phyloP scores from a whole-genome alignment of 257 asterid genomes.

The Nicotiana otophora region DNA sequence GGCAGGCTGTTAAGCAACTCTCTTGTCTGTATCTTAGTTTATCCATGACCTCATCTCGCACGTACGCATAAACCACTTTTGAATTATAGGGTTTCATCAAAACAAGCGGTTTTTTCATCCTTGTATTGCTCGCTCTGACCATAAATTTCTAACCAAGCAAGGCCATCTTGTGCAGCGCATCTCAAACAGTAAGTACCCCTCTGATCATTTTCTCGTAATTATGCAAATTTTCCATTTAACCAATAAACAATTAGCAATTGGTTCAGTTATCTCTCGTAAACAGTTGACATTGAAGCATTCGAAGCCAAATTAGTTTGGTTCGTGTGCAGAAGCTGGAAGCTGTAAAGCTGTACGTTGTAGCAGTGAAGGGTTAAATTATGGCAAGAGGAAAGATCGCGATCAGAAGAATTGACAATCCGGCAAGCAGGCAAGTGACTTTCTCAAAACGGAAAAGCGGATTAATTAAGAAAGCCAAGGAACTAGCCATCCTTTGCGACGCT shows the following conservation, averaged over 20 bases:
- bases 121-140: not conserved
- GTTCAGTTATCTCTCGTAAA: too few species aligned
- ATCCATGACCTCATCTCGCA: not conserved
- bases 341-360: not conserved
- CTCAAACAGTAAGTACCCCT: not conserved
- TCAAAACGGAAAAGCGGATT: constrained; percentile 1
- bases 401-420: not conserved
- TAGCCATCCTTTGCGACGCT: not conserved
- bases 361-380: not conserved
- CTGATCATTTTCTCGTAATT: not conserved
- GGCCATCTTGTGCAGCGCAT: not conserved
- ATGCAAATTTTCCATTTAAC: not conserved
- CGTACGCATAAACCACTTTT: not conserved
- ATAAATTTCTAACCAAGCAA: not conserved
- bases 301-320: not conserved
- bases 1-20: not conserved
- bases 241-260: too few species aligned
- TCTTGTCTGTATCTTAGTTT: not conserved
- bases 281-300: too few species aligned
- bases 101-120: not conserved
- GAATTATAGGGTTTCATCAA: not conserved
- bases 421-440: not conserved
- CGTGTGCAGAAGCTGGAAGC: not conserved
- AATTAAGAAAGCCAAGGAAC: not conserved
- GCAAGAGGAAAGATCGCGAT: not conserved